A percentile compares a stretch with the other conserved stretches of the same genome.
phyloP scores from a whole-genome alignment of 164 flowering plant species.

The Nymphaea thermarum region DNA sequence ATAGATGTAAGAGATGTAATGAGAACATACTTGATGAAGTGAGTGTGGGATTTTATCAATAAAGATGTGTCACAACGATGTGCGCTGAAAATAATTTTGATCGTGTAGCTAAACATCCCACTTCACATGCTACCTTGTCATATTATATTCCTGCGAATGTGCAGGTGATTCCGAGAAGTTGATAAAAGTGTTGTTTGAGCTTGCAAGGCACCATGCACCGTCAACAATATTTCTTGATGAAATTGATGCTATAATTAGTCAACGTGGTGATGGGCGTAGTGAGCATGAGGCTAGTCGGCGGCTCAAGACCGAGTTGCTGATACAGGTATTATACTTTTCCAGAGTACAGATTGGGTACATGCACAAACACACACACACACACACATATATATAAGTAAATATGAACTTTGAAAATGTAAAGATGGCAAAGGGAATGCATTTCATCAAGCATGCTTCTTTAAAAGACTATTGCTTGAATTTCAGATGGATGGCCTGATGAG shows the following conservation, averaged over 20 bases:
- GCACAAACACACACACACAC: no score
- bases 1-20: no score
- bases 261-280: conserved; percentile 95
- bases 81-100: no score
- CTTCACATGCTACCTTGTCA: no score
- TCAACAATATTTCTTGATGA: conserved; percentile 98
- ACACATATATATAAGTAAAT: no score
- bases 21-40: no score
- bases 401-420: no score
- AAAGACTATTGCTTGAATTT: conserved; percentile 25
- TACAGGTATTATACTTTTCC: conserved; percentile 47
- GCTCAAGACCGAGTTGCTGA: conserved; percentile 89
- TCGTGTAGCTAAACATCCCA: no score
- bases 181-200: conserved; percentile 90
- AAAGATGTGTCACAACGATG: no score
- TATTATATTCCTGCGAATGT: neutral
- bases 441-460: neutral
- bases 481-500: conserved; percentile 98
- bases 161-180: conserved; percentile 98
- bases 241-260: conserved; percentile 97
- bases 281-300: conserved; percentile 99
- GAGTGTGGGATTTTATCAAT: no score
- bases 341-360: no score
- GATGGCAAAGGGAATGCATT: no score
- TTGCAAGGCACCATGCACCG: conserved; percentile 99